phyloP scores from a whole-genome alignment of 176 grass and related monocot species.

The Canna indica region DNA sequence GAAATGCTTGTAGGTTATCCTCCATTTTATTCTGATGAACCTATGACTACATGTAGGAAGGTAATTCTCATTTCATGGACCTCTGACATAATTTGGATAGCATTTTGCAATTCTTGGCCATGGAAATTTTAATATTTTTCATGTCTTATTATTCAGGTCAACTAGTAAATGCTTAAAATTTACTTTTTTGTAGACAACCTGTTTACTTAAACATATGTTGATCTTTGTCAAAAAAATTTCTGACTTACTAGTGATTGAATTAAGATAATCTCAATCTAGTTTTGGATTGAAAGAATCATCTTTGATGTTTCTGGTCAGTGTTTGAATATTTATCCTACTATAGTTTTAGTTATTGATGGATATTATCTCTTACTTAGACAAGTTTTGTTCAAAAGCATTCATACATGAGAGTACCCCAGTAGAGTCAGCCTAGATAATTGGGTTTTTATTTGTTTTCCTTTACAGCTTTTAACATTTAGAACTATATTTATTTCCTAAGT shows the following conservation, averaged over 20 bases:
- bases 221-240: no score
- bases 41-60: slow-evolving; percentile 28
- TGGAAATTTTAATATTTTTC: neutral
- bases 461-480: neutral
- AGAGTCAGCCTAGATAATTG: neutral
- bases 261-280: neutral
- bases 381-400: neutral
- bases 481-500: neutral
- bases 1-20: slow-evolving; percentile 32
- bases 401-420: neutral
- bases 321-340: neutral
- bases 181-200: neutral
- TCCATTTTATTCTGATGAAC: slow-evolving; percentile 27
- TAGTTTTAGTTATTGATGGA: neutral
- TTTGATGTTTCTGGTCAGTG: neutral
- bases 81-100: no score
- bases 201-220: neutral
- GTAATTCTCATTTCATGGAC: slow-evolving; percentile 4
- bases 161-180: neutral
- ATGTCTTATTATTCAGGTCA: neutral
- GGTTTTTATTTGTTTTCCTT: neutral
- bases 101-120: neutral
- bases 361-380: neutral
- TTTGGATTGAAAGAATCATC: neutral
- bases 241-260: neutral